Evolutionary conservation across 2,329 filamentous ascomycete genomes (phyloP), one percentile per base, ranked within the genome.

Genomic region (Neofusicoccum sp.): DNA sequence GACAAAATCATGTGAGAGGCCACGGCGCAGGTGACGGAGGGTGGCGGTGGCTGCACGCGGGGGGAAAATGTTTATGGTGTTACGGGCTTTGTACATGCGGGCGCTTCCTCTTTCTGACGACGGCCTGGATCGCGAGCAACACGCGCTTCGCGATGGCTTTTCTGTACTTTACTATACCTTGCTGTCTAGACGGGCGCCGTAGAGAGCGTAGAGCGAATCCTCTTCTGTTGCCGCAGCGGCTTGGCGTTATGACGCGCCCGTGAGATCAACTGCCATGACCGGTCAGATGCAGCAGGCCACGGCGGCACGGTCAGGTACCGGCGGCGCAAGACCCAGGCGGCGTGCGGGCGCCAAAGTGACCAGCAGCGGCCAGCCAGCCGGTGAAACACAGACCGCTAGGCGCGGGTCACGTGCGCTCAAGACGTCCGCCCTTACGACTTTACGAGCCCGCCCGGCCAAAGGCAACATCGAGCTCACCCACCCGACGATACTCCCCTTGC

Each of bases 1-100:
- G 90, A 86, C 71, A 86, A 86, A 76, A 74, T 87, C 62, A 78
- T 86, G 74, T 86, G 41, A 61, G 43, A 16, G 11, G 40, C 40
- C 30, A 44, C 31, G 20, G 40, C 20, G 40, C 58, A 54, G 44
- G 20, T 60, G 45, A 60, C 20, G 20, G 45, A 58, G 57, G 16
- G 44, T 51, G 34, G 44, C 36, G 38, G 33, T 14, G 26, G 12
- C 16, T 43, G 36, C 45, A n/a, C 14, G 31, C 41, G 14, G 26
- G 20, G 51, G 31, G 54, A 60, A 60, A 60, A 33, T 45, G 58
- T 33, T 36, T 60, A 60, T 26, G 58, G 58, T 60, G 58, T 60
- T 60, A 53, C 33, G 48, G 58, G 47, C 40, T 58, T 45, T 60
- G 47, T 60, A 60, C 36, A 60, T 60, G 58, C 48, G 58, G 58